phyloP scores from a whole-genome alignment of 306 rosid genomes.

The Malus orientalis region DNA sequence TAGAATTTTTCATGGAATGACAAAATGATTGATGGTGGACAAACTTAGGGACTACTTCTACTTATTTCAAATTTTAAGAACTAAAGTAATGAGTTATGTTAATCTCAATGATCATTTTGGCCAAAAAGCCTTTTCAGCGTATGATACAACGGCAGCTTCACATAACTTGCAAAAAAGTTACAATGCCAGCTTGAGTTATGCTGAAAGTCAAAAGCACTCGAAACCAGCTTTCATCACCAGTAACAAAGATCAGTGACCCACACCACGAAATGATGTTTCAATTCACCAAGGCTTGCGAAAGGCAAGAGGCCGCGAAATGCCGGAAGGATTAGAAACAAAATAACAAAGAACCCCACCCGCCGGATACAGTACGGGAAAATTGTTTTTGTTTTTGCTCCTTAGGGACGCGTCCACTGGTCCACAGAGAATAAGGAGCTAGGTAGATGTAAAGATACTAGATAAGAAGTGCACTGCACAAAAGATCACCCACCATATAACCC shows the following conservation, averaged over 20 bases:
- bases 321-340: slow-evolving; percentile 50
- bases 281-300: slow-evolving; percentile 60
- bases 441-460: slow-evolving; percentile 39
- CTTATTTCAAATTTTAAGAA: too few relatives aligned
- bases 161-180: background rate
- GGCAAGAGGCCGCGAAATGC: slow-evolving; percentile 70
- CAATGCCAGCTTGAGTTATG: background rate
- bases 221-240: slow-evolving; percentile 12
- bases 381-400: slow-evolving; percentile 14
- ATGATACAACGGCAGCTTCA: background rate
- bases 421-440: slow-evolving; percentile 41
- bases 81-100: too few relatives aligned
- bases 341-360: slow-evolving; percentile 31
- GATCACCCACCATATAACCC: slow-evolving; percentile 75
- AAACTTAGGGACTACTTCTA: too few relatives aligned
- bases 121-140: background rate
- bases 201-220: background rate
- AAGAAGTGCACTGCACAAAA: slow-evolving; percentile 62
- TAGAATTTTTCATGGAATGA: too few relatives aligned
- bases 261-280: slow-evolving; percentile 56
- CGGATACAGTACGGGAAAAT: slow-evolving; percentile 56
- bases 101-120: too few relatives aligned
- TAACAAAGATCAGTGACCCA: slow-evolving; percentile 6
- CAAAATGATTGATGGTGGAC: too few relatives aligned
- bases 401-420: slow-evolving; percentile 42